Evolutionary conservation across 176 grass and related monocot genomes (phyloP).

Genomic region (Stipa capillata): DNA sequence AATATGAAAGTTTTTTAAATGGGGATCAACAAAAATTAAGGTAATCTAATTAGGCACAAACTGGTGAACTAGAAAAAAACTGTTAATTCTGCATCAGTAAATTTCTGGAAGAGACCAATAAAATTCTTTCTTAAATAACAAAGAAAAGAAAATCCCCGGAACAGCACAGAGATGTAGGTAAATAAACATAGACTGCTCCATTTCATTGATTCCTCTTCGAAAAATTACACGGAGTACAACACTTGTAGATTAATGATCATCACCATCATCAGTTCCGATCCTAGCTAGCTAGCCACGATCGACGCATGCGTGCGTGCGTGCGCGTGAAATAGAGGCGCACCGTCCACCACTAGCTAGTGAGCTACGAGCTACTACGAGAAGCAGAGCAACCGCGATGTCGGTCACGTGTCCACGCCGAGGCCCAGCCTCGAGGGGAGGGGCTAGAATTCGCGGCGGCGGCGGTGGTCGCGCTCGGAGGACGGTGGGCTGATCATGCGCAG

Average conservation of each 20-base stretch:
- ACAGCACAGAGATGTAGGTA: not conserved
- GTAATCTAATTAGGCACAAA: not conserved
- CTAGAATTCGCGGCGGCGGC: slow-evolving; percentile 40
- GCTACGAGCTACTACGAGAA: not conserved
- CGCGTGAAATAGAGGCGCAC: slow-evolving; percentile 34
- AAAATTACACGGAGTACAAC: not conserved
- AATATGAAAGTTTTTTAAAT: too few species aligned
- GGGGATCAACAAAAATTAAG: not conserved
- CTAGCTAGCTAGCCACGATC: not conserved
- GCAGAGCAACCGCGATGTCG: not conserved
- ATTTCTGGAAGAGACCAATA: too few species aligned
- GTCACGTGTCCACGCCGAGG: slow-evolving; percentile 25
- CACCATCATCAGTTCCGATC: not conserved
- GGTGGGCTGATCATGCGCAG: slow-evolving; percentile 44
- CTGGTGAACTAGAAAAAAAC: too few species aligned
- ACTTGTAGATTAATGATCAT: too few species aligned
- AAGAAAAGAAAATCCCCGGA: not conserved
- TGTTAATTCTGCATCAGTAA: too few species aligned
- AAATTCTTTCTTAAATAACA: too few species aligned
- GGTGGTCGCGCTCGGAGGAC: slow-evolving; percentile 25
- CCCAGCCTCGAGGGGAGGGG: slow-evolving; percentile 55
- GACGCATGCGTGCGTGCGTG: not conserved
- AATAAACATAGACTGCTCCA: not conserved
- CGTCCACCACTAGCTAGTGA: not conserved
- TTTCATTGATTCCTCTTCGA: not conserved